Conservation (phyloP, 768 basidiomycete species). For the Amyloporia xantha region DNA sequence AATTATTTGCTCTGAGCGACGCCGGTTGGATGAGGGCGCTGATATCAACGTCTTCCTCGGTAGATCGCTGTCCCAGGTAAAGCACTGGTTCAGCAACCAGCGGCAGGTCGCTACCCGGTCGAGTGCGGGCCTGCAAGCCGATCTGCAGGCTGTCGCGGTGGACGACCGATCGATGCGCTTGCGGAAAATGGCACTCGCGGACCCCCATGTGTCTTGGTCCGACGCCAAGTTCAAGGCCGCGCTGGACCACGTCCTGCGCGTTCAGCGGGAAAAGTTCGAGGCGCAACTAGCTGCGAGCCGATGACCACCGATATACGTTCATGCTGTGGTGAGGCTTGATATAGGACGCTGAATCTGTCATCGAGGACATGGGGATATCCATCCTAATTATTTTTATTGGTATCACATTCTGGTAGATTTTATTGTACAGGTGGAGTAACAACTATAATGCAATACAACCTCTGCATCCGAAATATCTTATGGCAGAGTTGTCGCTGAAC, state of each 20-base stretch:
- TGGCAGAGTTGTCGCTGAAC: no score
- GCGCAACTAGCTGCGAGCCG: not conserved
- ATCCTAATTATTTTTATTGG: no score
- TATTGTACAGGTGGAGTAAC: no score
- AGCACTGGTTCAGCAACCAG: slow-evolving; percentile 1
- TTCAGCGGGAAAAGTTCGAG: not conserved
- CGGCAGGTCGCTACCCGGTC: not conserved
- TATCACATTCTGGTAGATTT: no score
- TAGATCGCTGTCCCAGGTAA: not conserved
- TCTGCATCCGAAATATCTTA: no score
- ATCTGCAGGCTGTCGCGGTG: not conserved
- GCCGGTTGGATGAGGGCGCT: no score
- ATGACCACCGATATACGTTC: no score
- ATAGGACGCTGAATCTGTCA: no score
- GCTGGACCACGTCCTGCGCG: not conserved
- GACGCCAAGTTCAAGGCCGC: not conserved
- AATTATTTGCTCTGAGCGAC: not conserved
- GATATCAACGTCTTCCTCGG: not conserved
- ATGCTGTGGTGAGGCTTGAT: no score
- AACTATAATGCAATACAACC: no score
- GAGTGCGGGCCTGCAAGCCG: not conserved
- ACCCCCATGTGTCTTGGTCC: not conserved
- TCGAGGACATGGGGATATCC: no score
- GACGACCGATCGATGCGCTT: not conserved
- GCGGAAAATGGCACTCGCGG: not conserved